Evolutionary conservation across 176 grass and related monocot species (phyloP), one percentile per base, ranked within the genome.

Genomic region (Leersia perrieri): DNA sequence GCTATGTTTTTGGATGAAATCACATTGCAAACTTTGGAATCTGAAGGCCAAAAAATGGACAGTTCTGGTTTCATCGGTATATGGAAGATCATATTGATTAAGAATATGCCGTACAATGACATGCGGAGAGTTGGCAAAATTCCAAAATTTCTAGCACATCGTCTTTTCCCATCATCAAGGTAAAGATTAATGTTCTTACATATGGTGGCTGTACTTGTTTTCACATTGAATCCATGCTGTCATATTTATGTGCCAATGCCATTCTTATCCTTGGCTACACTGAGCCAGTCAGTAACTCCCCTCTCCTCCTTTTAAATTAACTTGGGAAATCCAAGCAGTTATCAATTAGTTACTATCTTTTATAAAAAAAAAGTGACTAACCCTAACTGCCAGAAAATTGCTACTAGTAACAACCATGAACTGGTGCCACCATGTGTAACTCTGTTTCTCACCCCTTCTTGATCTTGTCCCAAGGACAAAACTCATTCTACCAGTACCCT

Each of bases 1-100:
- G 84, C 90, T 80, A 99, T 99, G 97, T 99, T 99, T 89, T 74
- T 99, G 93, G 97, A 99, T 80, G 93, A 95, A 84, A 60, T 80
- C 22, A 96, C 97, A 76, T 78, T 99, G 82, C 74, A 90, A 85
- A 95, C 93, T 60, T 83, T 99, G 84, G 79, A 89, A 75, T 91
- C 85, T 80, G 97, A 99, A 92, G 97, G 97, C 15, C 91, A 99
- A 77, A 89, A 90, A 76, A 93, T 90, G 85, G 84, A 96, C 58
- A 82, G 4, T 69, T 81, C 68, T 60, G 93, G 97, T 32, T 96
- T 95, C 82, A 95, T 96, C 63, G 97, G 97, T 87, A 80, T 99
- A 79, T 99, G 97, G 97, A 93, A 91, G 70, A 81, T 96, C 70
- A 93, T 95, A 81, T 72, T 99, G 77, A 81, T 99, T 62, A 99